A percentile compares a stretch with the other conserved stretches of the same genome.
phyloP scores from a whole-genome alignment of 2,329 filamentous ascomycete species.

The Magnaporthiopsis incrustans region DNA sequence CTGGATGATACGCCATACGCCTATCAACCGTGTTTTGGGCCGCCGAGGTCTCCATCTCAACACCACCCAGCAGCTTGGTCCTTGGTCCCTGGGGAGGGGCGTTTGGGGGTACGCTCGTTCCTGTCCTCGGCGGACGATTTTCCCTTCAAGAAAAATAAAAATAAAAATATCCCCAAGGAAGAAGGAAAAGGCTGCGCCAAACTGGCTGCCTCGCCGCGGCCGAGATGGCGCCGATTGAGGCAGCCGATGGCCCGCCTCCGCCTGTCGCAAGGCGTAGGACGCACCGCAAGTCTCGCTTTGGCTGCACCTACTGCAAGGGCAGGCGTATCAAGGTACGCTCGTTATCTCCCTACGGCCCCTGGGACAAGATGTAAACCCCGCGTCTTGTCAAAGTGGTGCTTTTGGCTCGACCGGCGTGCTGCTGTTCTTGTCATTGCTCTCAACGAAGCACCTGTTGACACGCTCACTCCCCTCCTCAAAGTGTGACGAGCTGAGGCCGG shows the following conservation, averaged over 20 bases:
- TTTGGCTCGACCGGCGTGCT: not conserved
- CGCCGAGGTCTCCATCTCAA: too few species aligned
- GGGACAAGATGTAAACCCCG: not conserved
- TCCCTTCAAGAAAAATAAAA: too few species aligned
- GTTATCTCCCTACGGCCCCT: not conserved
- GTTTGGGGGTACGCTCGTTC: too few species aligned
- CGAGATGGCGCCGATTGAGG: not conserved
- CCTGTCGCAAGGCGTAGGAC: conserved; percentile 5
- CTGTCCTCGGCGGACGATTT: too few species aligned
- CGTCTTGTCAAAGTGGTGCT: not conserved
- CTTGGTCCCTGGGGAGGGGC: too few species aligned
- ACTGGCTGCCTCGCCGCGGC: not conserved
- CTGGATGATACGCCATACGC: too few species aligned
- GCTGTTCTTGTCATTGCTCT: not conserved
- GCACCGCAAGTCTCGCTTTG: conserved; percentile 6
- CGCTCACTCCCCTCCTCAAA: not conserved
- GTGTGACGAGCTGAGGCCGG: conserved; percentile 8
- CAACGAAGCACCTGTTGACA: not conserved
- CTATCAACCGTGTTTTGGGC: too few species aligned
- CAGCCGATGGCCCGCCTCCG: not conserved
- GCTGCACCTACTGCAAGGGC: conserved; percentile 6
- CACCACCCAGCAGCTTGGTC: too few species aligned
- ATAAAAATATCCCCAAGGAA: too few species aligned
- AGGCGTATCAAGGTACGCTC: conserved; percentile 8
- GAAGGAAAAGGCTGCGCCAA: too few species aligned